Evolutionary conservation across 495 filamentous ascomycete species (phyloP).

Genomic region (Penicillium ochrochloron): DNA sequence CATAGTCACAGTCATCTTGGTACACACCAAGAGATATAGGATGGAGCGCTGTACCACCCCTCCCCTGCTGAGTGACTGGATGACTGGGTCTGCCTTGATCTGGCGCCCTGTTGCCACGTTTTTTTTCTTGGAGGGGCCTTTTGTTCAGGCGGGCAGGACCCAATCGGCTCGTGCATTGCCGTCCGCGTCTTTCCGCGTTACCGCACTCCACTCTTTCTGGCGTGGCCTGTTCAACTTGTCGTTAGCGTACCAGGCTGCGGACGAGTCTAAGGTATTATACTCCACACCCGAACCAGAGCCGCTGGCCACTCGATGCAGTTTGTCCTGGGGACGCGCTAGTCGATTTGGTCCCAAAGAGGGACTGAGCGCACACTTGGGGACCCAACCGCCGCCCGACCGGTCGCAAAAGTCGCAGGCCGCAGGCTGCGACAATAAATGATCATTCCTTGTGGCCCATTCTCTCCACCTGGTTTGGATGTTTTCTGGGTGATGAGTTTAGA

Average conservation of each 20-base stretch:
- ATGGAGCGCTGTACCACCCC: background rate
- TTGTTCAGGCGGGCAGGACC: conserved; percentile 21
- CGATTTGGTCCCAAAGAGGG: conserved; percentile 28
- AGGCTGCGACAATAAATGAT: conserved; percentile 24
- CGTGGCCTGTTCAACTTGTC: conserved; percentile 19
- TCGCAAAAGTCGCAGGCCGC: conserved; percentile 20
- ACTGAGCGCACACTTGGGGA: conserved; percentile 32
- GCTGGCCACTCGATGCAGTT: conserved; percentile 37
- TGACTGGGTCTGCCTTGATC: conserved; percentile 15
- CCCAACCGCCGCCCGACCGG: conserved; percentile 24
- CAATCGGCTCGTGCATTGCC: conserved; percentile 48
- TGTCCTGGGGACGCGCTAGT: conserved; percentile 32
- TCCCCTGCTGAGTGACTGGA: background rate
- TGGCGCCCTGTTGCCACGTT: conserved; percentile 42
- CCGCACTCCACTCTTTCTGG: conserved; percentile 34
- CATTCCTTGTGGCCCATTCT: conserved; percentile 1
- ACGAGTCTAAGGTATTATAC: conserved; percentile 9
- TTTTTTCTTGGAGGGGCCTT: conserved; percentile 21
- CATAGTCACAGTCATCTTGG: background rate
- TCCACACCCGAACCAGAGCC: conserved; percentile 32
- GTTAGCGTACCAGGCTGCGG: conserved; percentile 27
- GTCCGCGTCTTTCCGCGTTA: conserved; percentile 48
- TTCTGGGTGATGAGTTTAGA: background rate
- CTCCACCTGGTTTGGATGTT: conserved; percentile 6
- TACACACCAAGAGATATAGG: background rate